phyloP scores from a whole-genome alignment of 106 monocot species.

The Ottelia alismoides region DNA sequence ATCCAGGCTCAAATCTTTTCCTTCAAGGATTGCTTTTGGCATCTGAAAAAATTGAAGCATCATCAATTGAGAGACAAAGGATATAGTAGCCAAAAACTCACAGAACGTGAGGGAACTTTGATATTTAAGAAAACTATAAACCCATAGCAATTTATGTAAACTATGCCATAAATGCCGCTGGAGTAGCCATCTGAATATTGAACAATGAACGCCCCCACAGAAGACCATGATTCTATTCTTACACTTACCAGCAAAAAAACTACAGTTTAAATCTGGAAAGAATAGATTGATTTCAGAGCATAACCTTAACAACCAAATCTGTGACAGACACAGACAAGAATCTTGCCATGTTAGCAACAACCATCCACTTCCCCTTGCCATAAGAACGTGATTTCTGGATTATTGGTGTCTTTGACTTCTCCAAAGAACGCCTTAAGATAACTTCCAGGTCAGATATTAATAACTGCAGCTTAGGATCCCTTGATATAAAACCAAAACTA shows the following conservation, averaged over 20 bases:
- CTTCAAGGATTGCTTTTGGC: conserved; percentile 58
- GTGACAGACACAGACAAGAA: conserved; percentile 65
- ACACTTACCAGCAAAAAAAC: too few relatives aligned
- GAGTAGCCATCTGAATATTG: too few relatives aligned
- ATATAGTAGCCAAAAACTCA: too few relatives aligned
- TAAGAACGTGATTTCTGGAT: conserved; percentile 30
- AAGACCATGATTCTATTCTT: too few relatives aligned
- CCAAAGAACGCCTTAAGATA: conserved; percentile 31
- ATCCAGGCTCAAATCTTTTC: conserved; percentile 61
- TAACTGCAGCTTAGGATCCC: conserved; percentile 74
- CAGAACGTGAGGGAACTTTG: too few relatives aligned
- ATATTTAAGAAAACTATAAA: too few relatives aligned
- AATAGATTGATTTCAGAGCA: too few relatives aligned
- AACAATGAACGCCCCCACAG: too few relatives aligned
- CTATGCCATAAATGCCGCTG: too few relatives aligned
- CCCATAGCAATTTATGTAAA: too few relatives aligned
- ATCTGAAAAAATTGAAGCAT: conserved; percentile 35
- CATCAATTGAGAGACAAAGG: too few relatives aligned
- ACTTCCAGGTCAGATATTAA: conserved; percentile 77
- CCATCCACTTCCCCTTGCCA: conserved; percentile 64
- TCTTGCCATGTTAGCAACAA: conserved; percentile 53
- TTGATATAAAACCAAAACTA: conserved; percentile 54
- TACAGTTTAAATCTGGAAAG: too few relatives aligned
- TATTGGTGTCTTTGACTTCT: conserved; percentile 23
- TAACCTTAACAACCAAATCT: conserved; percentile 84